phyloP scores from a whole-genome alignment of 306 rosid genomes.

The Prunus davidiana region DNA sequence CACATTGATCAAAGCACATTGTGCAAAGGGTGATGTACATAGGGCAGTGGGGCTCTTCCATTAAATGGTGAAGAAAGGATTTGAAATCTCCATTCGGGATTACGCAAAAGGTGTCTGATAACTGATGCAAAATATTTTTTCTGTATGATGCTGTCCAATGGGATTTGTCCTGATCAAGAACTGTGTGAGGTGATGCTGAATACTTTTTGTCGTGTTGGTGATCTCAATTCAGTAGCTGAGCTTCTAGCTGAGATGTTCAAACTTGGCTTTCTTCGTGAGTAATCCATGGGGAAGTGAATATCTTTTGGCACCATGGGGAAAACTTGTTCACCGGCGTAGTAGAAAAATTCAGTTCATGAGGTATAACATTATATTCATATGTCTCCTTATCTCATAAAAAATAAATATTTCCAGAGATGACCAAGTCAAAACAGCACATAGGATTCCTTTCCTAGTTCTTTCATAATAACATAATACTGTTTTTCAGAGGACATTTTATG shows the following conservation, averaged over 20 bases:
- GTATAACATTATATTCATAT: slow-evolving; percentile 2
- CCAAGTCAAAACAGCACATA: not conserved
- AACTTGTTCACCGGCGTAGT: not conserved
- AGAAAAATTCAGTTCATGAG: slow-evolving; percentile 8
- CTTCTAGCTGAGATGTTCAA: slow-evolving; percentile 43
- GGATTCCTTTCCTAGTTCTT: not conserved
- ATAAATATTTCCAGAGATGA: not conserved
- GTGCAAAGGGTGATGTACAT: slow-evolving; percentile 43
- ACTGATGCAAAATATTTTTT: slow-evolving; percentile 45
- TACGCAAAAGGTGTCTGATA: slow-evolving; percentile 47
- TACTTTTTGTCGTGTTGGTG: slow-evolving; percentile 25
- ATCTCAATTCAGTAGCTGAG: slow-evolving; percentile 31
- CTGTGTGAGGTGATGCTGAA: slow-evolving; percentile 44
- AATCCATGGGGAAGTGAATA: slow-evolving; percentile 14
- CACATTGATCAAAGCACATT: slow-evolving; percentile 47
- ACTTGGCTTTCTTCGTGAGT: slow-evolving; percentile 33
- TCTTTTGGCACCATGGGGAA: not conserved
- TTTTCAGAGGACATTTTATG: too few relatives aligned
- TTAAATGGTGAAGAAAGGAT: slow-evolving; percentile 38
- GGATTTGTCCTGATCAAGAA: slow-evolving; percentile 40
- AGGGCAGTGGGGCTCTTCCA: slow-evolving; percentile 38
- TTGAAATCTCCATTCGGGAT: slow-evolving; percentile 41
- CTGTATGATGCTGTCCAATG: slow-evolving; percentile 46
- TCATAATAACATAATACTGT: not conserved
- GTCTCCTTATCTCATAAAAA: not conserved